Evolutionary conservation across 306 rosid species (phyloP), one percentile per base, ranked within the genome.

Genomic region (Gillenia trifoliata): DNA sequence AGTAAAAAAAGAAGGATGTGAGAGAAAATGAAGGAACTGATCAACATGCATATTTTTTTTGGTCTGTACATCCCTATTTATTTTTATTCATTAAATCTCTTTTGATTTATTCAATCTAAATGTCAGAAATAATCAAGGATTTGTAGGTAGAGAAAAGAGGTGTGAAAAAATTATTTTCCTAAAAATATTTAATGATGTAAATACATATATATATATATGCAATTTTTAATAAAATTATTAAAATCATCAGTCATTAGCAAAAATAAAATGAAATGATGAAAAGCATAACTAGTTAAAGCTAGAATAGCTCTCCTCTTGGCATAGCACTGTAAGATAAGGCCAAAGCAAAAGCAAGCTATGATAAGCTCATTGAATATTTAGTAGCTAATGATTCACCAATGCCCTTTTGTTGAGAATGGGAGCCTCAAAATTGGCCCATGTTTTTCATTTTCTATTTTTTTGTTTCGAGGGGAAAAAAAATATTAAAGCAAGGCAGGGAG

Each of bases 301-400:
- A 66, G 74, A 80, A 75, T 66, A 68, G 68, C 56, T 78, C 54
- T 66, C 76, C 55, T 77, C 76, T 55, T 78, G 33, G 68, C 68
- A 64, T 19, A 62, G 84, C 65, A 64, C 67, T 43, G 78, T 41
- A 56, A 45, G 74, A 84, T 83, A 64, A 70, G 81, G 71, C 41
- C 68, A 80, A 71, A 64, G 80, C 73, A 64, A 68, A 79, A 62
- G 77, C 47, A 71, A 75, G 85, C 70, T 80, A 78, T 82, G 81
- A 88, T 86, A 71, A 82, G 79, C 67, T 77, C 81, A 88, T 83
- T 88, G 89, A 87, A 81, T 82, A 82, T 82, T 79, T 79, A 75
- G 79, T 77, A 73, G 34, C 82, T 75, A 77, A 87, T 89, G 82
- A 91, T 89, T 77, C 80, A 77, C 43, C 62, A 60, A 68, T 77